Conservation (phyloP, 352 stramenopile species). For the Phytophthora tubulina region DNA sequence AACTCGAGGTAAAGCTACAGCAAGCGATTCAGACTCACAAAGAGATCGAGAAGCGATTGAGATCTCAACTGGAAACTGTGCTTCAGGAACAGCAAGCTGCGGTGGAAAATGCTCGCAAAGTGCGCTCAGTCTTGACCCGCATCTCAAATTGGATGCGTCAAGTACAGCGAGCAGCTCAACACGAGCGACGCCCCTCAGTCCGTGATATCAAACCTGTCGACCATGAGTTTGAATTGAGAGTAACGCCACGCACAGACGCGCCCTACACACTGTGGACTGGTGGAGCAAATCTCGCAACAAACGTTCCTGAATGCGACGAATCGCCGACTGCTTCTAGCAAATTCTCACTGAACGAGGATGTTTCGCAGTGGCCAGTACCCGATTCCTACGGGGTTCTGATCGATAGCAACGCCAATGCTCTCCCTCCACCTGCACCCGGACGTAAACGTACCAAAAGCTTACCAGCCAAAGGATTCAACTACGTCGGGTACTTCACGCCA, state of each 20-base stretch:
- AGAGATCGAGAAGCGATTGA: conserved; percentile 29
- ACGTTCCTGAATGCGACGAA: conserved; percentile 12
- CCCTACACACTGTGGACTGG: conserved; percentile 28
- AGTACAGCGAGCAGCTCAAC: conserved; percentile 30
- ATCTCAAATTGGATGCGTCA: conserved; percentile 37
- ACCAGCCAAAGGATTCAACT: conserved; percentile 29
- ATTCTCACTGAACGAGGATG: conserved; percentile 8
- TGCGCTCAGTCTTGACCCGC: conserved; percentile 29
- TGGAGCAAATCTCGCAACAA: conserved; percentile 19
- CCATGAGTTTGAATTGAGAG: conserved; percentile 21
- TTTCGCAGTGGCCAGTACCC: conserved; percentile 15
- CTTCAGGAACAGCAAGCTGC: conserved; percentile 31
- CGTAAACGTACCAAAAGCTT: conserved; percentile 26
- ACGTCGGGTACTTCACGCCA: conserved; percentile 13
- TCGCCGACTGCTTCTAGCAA: conserved; percentile 13
- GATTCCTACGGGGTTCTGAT: conserved; percentile 11
- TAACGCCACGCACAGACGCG: conserved; percentile 21
- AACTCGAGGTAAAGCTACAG: conserved; percentile 30
- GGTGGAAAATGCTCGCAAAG: conserved; percentile 41
- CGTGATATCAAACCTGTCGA: conserved; percentile 1
- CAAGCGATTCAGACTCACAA: conserved; percentile 24
- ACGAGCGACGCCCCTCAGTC: conserved; percentile 1
- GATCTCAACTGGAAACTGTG: conserved; percentile 22
- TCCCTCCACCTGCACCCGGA: conserved; percentile 31
- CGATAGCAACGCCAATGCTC: conserved; percentile 3